Conservation (phyloP, 2,329 filamentous ascomycete species). For the Keithomyces neogunnii region DNA sequence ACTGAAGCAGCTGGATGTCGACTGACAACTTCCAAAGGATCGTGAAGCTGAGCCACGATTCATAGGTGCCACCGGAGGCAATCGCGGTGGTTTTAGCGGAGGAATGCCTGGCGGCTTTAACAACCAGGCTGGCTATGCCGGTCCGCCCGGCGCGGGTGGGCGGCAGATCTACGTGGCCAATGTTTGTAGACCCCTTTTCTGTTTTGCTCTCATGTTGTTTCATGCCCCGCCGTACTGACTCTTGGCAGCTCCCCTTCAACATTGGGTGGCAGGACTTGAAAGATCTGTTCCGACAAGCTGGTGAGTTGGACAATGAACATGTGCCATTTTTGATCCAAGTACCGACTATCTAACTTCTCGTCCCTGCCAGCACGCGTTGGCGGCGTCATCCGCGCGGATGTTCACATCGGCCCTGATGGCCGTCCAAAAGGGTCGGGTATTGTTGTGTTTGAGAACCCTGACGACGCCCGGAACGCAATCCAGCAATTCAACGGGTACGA, state of each 20-base stretch:
- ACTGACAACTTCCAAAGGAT: constrained; percentile 50
- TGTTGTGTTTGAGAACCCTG: constrained; percentile 88
- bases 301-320: constrained; percentile 45
- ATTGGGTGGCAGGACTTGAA: constrained; percentile 99
- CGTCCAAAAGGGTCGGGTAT: constrained; percentile 95
- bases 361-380: constrained; percentile 46
- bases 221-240: constrained; percentile 6
- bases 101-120: constrained; percentile 41
- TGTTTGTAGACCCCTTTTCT: constrained; percentile 54
- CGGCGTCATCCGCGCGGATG: constrained; percentile 86
- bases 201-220: constrained; percentile 11
- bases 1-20: too few species aligned
- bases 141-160: constrained; percentile 43
- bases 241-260: constrained; percentile 78
- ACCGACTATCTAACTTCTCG: not conserved
- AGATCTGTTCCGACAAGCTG: constrained; percentile 95
- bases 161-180: constrained; percentile 97
- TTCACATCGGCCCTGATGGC: constrained; percentile 84
- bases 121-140: constrained; percentile 47
- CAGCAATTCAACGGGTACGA: constrained; percentile 98
- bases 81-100: constrained; percentile 53
- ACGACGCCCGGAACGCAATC: constrained; percentile 93
- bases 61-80: constrained; percentile 60
- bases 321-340: not conserved
- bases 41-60: constrained; percentile 97